A percentile compares a stretch with the other conserved stretches of the same genome.
Conservation (phyloP, 2,329 filamentous ascomycete species). For the Xylaria arbuscula region DNA sequence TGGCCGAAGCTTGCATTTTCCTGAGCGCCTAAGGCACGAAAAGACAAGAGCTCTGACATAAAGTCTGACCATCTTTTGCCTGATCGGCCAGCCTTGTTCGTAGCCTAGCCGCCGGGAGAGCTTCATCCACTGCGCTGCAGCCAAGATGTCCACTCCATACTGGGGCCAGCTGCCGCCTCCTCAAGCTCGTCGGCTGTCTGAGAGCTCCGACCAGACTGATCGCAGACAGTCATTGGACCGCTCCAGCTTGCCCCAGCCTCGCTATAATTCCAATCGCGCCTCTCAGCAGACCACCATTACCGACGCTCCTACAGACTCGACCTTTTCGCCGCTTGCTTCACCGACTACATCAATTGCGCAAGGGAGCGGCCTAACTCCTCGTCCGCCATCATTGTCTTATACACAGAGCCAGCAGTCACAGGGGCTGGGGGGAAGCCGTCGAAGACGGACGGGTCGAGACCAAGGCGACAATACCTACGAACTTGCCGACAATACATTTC, state of each 20-base stretch:
- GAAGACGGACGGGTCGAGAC: constrained; percentile 56
- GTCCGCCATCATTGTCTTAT: constrained; percentile 68
- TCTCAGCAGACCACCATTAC: constrained; percentile 68
- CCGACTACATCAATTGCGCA: constrained; percentile 64
- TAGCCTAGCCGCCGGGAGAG: constrained; percentile 42
- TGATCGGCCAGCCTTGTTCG: constrained; percentile 43
- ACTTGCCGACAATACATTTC: constrained; percentile 51
- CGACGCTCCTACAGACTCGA: constrained; percentile 67
- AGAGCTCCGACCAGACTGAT: constrained; percentile 50
- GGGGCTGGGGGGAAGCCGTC: constrained; percentile 58
- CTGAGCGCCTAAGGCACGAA: constrained; percentile 33
- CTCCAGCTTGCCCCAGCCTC: constrained; percentile 50
- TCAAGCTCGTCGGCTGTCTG: constrained; percentile 57
- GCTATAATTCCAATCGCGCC: constrained; percentile 57
- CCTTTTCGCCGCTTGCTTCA: constrained; percentile 67
- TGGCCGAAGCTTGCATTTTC: constrained; percentile 42
- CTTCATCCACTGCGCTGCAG: constrained; percentile 32
- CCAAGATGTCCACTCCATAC: constrained; percentile 63
- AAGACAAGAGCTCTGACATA: not conserved
- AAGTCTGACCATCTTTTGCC: constrained; percentile 37
- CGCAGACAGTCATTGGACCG: constrained; percentile 52
- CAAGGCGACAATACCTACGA: constrained; percentile 57
- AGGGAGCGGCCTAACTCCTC: constrained; percentile 65
- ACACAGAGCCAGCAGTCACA: constrained; percentile 56
- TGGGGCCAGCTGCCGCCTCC: constrained; percentile 68